Base-by-base conservation (phyloP, 1,284 basidiomycete genomes). In the Apiotrichum porosum region DNA sequence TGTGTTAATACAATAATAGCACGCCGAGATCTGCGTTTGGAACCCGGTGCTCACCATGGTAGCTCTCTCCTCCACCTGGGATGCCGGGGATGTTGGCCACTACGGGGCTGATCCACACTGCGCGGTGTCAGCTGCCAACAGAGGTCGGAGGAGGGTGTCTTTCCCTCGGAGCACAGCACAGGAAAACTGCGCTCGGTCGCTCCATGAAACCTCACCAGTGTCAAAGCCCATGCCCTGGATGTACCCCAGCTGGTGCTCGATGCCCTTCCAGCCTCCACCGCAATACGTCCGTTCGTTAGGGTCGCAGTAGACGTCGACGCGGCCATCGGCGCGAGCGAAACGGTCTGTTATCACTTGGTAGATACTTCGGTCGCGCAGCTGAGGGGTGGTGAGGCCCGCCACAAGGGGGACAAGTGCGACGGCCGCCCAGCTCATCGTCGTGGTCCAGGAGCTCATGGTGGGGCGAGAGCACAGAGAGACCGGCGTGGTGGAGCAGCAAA, bases 181-280 rank as follows among this genome's bases (percentile, higher is more conserved):
- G n/a, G n/a, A n/a, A n/a, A n/a, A n/a, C n/a, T n/a, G n/a, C n/a
- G n/a, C n/a, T n/a, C n/a, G n/a, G n/a, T n/a, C n/a, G n/a, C n/a
- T n/a, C n/a, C n/a, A n/a, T n/a, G n/a, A n/a, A n/a, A n/a, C n/a
- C 64, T 66, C 36, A 69, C 67, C 56, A 2, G 72, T 70, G 47
- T 70, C 68, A 42, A 69, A 73, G 18, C 72, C 72, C 72, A 73
- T 72, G n/a, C 68, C 69, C 42, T 65, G 52, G 44, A 73, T 72
- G 43, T 73, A 72, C 44, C 61, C 66, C 23, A 73, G 63, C 36
- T 71, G 60, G 31, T 47, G 44, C 44, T 61, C 55, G 36, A 72
- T 56, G 14, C 62, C 63, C 19, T 57, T 53, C 64, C 67, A 72
- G 6, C 64, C 68, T 1, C 71, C 71, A 12, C 71, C 71, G 54